Conservation (phyloP, 352 stramenopile species). For the Phytopythium sindhum region DNA sequence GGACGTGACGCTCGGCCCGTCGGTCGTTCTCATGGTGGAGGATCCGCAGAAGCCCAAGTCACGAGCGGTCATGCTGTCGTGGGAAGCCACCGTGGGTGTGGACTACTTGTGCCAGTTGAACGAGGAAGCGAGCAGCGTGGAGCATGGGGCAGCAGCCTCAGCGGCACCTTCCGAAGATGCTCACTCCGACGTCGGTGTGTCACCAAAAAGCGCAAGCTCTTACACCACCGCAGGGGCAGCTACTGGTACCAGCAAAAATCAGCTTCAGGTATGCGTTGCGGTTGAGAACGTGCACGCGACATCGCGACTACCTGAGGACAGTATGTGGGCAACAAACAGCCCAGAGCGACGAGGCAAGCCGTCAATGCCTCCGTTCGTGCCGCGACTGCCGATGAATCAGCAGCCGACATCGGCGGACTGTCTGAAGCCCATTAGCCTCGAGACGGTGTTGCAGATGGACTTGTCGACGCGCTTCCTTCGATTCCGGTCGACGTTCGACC, state of each 20-base stretch:
- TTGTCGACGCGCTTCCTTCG: slow-evolving; percentile 55
- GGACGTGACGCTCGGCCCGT: slow-evolving; percentile 60
- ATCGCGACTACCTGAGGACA: slow-evolving; percentile 71
- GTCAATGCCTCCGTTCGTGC: background rate
- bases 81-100: slow-evolving; percentile 59
- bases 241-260: slow-evolving; percentile 31
- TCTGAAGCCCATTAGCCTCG: slow-evolving; percentile 72
- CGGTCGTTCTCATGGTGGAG: slow-evolving; percentile 71
- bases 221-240: background rate
- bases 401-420: slow-evolving; percentile 54
- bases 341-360: slow-evolving; percentile 3
- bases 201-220: background rate
- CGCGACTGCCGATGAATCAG: slow-evolving; percentile 14
- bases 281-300: slow-evolving; percentile 74
- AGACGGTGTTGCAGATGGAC: slow-evolving; percentile 69
- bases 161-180: background rate
- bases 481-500: slow-evolving; percentile 69
- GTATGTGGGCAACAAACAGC: slow-evolving; percentile 49
- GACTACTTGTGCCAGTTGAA: slow-evolving; percentile 58
- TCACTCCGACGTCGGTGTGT: background rate
- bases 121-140: slow-evolving; percentile 18
- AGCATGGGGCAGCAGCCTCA: slow-evolving; percentile 9
- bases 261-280: slow-evolving; percentile 57
- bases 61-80: slow-evolving; percentile 78
- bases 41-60: slow-evolving; percentile 66